Conservation (phyloP, 345 rosid genomes). For the Acer negundo region DNA sequence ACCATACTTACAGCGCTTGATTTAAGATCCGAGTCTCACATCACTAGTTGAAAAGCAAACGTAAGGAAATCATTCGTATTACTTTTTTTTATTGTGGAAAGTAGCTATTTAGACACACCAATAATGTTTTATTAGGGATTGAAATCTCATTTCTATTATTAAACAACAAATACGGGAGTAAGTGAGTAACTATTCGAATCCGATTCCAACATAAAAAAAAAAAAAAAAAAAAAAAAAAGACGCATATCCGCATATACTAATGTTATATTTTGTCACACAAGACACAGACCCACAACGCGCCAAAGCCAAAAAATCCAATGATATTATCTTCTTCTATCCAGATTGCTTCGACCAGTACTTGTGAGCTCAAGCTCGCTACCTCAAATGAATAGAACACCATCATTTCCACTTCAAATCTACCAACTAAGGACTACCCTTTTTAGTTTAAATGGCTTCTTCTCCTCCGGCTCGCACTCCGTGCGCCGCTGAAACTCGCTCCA, state of each 20-base stretch:
- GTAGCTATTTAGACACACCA: too few species aligned
- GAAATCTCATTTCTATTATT: too few species aligned
- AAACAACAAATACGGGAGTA: too few species aligned
- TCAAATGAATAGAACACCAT: slow-evolving; percentile 28
- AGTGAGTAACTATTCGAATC: too few species aligned
- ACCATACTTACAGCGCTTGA: too few species aligned
- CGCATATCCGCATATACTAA: neutral
- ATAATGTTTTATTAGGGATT: too few species aligned
- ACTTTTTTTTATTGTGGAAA: too few species aligned
- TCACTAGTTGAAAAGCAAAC: too few species aligned
- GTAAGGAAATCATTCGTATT: too few species aligned
- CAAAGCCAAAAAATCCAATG: slow-evolving; percentile 14
- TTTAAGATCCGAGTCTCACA: too few species aligned
- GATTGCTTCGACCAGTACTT: neutral
- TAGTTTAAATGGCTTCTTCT: slow-evolving; percentile 18
- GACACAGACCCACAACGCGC: slow-evolving; percentile 22
- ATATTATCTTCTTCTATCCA: slow-evolving; percentile 4
- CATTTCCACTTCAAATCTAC: slow-evolving; percentile 12
- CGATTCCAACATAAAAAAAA: too few species aligned
- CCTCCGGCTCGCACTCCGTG: slow-evolving; percentile 11
- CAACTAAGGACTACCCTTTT: neutral
- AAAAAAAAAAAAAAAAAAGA: too few species aligned
- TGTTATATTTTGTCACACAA: neutral
- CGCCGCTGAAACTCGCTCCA: slow-evolving; percentile 29
- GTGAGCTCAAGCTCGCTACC: neutral